Evolutionary conservation across 306 rosid genomes (phyloP), one percentile per base, ranked within the genome.

Genomic region (Nissolia schottii): DNA sequence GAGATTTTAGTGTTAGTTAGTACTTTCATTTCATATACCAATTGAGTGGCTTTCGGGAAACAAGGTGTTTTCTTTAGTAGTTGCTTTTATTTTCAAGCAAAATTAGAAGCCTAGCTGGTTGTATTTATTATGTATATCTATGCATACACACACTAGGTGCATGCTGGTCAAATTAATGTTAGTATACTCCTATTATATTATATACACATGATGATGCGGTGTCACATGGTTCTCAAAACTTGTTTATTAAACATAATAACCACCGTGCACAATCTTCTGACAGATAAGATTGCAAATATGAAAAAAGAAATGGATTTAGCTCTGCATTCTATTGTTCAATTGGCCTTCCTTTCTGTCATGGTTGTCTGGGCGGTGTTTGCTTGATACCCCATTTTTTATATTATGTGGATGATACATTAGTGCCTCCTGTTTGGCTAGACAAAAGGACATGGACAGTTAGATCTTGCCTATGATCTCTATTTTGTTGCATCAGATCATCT

Each of bases 221-320:
- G 7, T 67, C 80, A 73, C 70, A 77, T 73, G 79, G 55, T 50
- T 58, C 13, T 48, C 35, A 45, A n/a, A 70, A 59, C 24, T 62
- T 76, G 72, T 24, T 60, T 7, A 63, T 37, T n/a, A 31, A 51
- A 51, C 51, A 62, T 3, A 34, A 62, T 3, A 34, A 45, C 40
- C 54, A 22, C 51, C 37, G 23, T 67, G 41, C 27, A 31, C 50
- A 45, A 9, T 66, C 32, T 29, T 20, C 64, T 15, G 38, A 35
- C 45, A 59, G 29, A 60, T 38, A 69, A 3, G 11, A 27, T 15
- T 8, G 48, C 19, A 31, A 29, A 23, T 38, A 32, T 22, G 37
- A 59, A 54, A 10, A 20, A 32, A 10, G 28, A 5, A 2, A 28
- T 45, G 3, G 16, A 34, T n/a, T 35, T 5, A 12, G 0, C 2